These are phyloP conservation scores for Candida koratica DNA, from an alignment of 805 yeast genomes.

Conservation along the genomic window DNA sequence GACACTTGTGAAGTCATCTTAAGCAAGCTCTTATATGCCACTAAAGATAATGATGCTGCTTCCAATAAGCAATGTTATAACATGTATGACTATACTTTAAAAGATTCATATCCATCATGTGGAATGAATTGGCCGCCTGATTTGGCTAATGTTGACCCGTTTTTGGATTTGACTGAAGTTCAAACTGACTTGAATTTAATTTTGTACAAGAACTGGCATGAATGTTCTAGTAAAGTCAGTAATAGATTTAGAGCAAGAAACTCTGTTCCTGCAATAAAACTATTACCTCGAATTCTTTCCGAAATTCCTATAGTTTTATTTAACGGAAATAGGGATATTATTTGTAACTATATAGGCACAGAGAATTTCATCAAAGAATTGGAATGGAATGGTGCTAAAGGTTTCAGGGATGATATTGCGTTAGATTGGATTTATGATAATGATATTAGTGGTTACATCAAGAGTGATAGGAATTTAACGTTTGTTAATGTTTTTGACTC, in stretches of 20 bases:
- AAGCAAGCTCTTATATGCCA: conserved; percentile 30
- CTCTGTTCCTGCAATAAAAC: conserved; percentile 56
- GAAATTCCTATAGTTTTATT: conserved; percentile 65
- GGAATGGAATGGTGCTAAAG: conserved; percentile 59
- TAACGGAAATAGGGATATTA: conserved; percentile 84
- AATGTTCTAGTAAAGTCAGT: conserved; percentile 67
- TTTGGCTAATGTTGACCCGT: conserved; percentile 45
- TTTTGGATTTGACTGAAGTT: conserved; percentile 46
- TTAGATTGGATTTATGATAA: conserved; percentile 45
- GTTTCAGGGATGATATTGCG: conserved; percentile 40
- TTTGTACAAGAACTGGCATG: conserved; percentile 56
- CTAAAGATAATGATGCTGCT: conserved; percentile 25
- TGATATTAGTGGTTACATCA: conserved; percentile 35
- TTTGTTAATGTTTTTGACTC: conserved; percentile 70
- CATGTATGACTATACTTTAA: conserved; percentile 73
- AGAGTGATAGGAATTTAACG: conserved; percentile 64
- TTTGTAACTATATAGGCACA: conserved; percentile 81
- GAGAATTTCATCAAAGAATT: conserved; percentile 59
- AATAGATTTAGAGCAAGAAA: conserved; percentile 45
- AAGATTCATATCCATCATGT: conserved; percentile 77
- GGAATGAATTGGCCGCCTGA: conserved; percentile 91
- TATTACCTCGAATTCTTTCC: conserved; percentile 64
- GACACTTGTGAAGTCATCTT: conserved; percentile 48
- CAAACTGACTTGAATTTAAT: conserved; percentile 48
- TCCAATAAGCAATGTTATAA: conserved; percentile 61